Evolutionary conservation across 305 asterid species (phyloP).

Genomic region (Fraxinus floribunda): DNA sequence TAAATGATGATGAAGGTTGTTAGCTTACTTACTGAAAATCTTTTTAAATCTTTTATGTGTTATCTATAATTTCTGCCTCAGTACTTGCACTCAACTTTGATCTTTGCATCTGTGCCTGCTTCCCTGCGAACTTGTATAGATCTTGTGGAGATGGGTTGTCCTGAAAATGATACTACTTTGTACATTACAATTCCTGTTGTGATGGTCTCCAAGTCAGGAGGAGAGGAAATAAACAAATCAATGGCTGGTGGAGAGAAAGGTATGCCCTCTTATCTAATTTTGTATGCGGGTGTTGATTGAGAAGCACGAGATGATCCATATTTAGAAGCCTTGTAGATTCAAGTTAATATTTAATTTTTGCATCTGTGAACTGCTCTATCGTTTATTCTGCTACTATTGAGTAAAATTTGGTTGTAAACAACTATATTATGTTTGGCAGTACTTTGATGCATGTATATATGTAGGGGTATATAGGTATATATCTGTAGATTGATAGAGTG

Average conservation of each 20-base stretch:
- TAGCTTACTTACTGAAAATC: conserved; percentile 19
- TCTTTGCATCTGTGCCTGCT: conserved; percentile 22
- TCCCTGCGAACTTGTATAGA: conserved; percentile 49
- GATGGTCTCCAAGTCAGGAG: conserved; percentile 74
- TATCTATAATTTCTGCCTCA: not conserved
- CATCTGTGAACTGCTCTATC: not conserved
- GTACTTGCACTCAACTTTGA: conserved; percentile 17
- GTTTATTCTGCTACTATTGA: not conserved
- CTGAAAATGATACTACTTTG: conserved; percentile 48
- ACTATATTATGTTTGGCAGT: conserved; percentile 7
- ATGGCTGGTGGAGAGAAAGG: conserved; percentile 61
- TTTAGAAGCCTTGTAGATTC: not conserved
- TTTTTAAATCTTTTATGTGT: not conserved
- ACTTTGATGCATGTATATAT: not conserved
- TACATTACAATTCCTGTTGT: conserved; percentile 78
- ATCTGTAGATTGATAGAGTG: not conserved
- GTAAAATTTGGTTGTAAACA: conserved; percentile 15
- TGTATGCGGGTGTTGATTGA: not conserved
- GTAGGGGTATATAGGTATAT: not conserved
- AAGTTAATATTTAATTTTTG: not conserved
- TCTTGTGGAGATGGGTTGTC: conserved; percentile 85
- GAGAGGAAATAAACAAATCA: conserved; percentile 60
- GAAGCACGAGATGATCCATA: not conserved
- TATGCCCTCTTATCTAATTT: conserved; percentile 30
- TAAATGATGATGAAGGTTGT: conserved; percentile 77